Evolutionary conservation across 345 rosid species (phyloP).

Genomic region (Viola odorata): DNA sequence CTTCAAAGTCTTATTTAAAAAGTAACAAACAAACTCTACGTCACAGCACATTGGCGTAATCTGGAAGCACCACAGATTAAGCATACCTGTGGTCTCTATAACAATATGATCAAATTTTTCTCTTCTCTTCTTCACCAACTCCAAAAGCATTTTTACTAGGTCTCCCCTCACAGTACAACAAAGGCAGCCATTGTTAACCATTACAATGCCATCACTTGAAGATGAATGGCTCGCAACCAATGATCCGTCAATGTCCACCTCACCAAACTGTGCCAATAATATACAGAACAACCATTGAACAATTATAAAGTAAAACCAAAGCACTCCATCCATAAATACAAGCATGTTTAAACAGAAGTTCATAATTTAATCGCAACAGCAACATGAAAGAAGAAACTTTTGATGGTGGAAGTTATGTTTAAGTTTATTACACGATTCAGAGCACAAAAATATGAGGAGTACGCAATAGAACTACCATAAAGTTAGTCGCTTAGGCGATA

Average conservation of each 20-base stretch:
- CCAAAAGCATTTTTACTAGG: constrained; percentile 71
- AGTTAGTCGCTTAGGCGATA: background rate
- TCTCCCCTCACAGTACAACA: constrained; percentile 78
- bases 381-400: too few relatives aligned
- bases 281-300: background rate
- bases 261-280: constrained; percentile 47
- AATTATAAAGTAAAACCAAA: background rate
- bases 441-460: background rate
- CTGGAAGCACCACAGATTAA: too few relatives aligned
- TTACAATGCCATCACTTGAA: constrained; percentile 51
- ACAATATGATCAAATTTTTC: constrained; percentile 71
- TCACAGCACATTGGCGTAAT: too few relatives aligned
- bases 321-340: background rate
- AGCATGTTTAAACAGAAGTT: too few relatives aligned
- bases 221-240: constrained; percentile 72
- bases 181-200: constrained; percentile 68
- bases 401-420: too few relatives aligned
- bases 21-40: too few relatives aligned
- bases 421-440: too few relatives aligned
- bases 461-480: background rate
- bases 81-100: constrained; percentile 71
- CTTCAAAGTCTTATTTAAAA: too few relatives aligned
- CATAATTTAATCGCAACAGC: too few relatives aligned
- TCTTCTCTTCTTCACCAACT: constrained; percentile 50
- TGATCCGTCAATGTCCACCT: constrained; percentile 65